Base-by-base conservation (phyloP, 202 grass and related monocot species). In the Alloteropsis angusta region DNA sequence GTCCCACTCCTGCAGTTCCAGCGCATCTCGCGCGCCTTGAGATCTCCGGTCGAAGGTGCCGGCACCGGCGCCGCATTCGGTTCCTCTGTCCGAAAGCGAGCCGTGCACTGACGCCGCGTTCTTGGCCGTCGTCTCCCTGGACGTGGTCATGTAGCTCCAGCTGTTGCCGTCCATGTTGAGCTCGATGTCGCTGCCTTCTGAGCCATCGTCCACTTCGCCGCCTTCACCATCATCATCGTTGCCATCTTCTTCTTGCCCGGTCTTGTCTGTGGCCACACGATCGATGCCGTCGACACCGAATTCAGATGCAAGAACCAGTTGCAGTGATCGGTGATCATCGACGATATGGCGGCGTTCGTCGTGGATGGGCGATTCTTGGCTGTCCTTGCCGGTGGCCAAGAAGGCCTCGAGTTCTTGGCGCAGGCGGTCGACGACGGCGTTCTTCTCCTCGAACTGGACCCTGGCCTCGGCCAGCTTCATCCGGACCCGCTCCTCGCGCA, bases 361-460 rank as follows among this genome's bases (percentile, higher is more conserved):
- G 22, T 14, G 45, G 3, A 2, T 18, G 21, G 34, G 65, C 21
- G 56, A 28, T 83, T 53, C 79, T 0, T 28, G 61, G 1, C 5
- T 44, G 13, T 44, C 59, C 23, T 69, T 30, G 44, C 36, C 74
- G 66, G 62, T 72, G 44, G 68, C 72, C 34, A 94, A 35, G 72
- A 87, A 94, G 0, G 77, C 74, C 81, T 94, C 74, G 47, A 97
- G 88, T 73, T 97, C 87, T 3, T 49, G 60, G 18, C 85, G 88
- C 11, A 97, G 85, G 57, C 83, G 83, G 47, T 98, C 89, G 11
- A 98, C 79, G 7, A 75, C 87, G 50, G 81, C 88, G 79, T 90
- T 89, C 78, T 94, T 94, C 79, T 98, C 95, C 82, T 98, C 95
- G 57, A 94, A 94, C 59, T 98, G 92, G 47, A 89, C 38, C 76